These are phyloP conservation scores for Fusarium humuli DNA, from an alignment of 2,329 filamentous ascomycete species.

Conservation along the genomic window DNA sequence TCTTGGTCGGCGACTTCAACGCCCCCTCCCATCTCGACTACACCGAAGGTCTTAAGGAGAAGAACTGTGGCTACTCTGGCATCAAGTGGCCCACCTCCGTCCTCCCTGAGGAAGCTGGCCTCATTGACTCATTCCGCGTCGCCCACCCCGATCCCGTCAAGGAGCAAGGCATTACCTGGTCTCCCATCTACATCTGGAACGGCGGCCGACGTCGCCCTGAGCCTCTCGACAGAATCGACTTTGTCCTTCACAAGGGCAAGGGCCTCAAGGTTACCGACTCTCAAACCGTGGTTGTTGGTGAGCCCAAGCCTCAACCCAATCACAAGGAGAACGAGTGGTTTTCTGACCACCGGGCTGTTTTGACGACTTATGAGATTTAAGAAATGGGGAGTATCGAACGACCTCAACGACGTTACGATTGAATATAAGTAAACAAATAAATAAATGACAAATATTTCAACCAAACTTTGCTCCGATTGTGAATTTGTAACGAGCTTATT, in stretches of 20 bases:
- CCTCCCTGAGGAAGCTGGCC: conserved; percentile 50
- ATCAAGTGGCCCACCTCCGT: conserved; percentile 56
- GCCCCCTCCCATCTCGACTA: conserved; percentile 59
- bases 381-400: background rate
- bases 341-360: conserved; percentile 54
- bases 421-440: conserved; percentile 7
- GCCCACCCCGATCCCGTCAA: conserved; percentile 51
- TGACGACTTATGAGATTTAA: conserved; percentile 47
- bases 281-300: conserved; percentile 49
- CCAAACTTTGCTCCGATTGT: background rate
- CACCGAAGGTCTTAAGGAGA: conserved; percentile 48
- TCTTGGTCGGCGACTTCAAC: conserved; percentile 58
- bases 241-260: conserved; percentile 55
- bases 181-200: conserved; percentile 53
- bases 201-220: conserved; percentile 51
- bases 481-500: background rate
- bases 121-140: conserved; percentile 56
- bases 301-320: conserved; percentile 50
- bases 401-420: conserved; percentile 17
- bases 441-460: background rate
- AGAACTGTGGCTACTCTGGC: conserved; percentile 52
- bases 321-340: conserved; percentile 56
- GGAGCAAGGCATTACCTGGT: conserved; percentile 55
- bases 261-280: conserved; percentile 49
- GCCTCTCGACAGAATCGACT: conserved; percentile 58